Percentiles rank a stretch among this genome's conserved stretches.
These are phyloP conservation scores for Acanthochlamys bracteata DNA, from an alignment of 106 monocot species.

Conservation along the genomic window DNA sequence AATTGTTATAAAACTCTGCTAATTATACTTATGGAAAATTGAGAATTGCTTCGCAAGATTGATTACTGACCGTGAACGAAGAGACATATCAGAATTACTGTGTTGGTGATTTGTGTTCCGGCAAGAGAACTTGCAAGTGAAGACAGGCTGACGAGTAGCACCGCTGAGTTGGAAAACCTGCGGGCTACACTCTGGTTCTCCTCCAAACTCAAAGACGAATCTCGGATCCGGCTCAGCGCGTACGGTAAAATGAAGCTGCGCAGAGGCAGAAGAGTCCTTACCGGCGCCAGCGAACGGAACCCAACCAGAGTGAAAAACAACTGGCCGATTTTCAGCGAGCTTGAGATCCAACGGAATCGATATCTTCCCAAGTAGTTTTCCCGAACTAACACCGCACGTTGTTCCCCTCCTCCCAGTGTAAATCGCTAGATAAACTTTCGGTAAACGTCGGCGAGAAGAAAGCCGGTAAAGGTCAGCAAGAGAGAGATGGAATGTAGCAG, in stretches of 20 bases:
- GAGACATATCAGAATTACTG: slow-evolving; percentile 28
- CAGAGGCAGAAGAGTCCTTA: slow-evolving; percentile 13
- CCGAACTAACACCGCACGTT: slow-evolving; percentile 76
- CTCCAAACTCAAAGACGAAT: slow-evolving; percentile 93
- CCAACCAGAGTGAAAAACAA: slow-evolving; percentile 59
- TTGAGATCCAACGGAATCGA: slow-evolving; percentile 54
- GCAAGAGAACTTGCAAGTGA: slow-evolving; percentile 88
- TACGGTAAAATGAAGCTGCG: slow-evolving; percentile 47
- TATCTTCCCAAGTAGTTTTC: slow-evolving; percentile 66
- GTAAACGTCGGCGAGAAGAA: neutral
- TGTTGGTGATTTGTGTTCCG: slow-evolving; percentile 30
- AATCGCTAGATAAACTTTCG: slow-evolving; percentile 43
- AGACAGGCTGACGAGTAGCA: slow-evolving; percentile 66
- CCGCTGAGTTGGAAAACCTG: slow-evolving; percentile 84
- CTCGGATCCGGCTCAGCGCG: slow-evolving; percentile 59
- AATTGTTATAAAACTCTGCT: neutral
- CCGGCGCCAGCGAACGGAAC: slow-evolving; percentile 2
- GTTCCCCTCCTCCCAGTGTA: slow-evolving; percentile 71
- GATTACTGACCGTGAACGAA: slow-evolving; percentile 37
- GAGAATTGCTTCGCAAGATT: neutral
- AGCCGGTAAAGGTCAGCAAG: slow-evolving; percentile 43
- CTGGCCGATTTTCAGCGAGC: slow-evolving; percentile 29
- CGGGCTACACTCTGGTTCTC: slow-evolving; percentile 88
- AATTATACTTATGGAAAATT: neutral
- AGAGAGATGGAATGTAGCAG: slow-evolving; percentile 63